Evolutionary conservation across 768 basidiomycete genomes (phyloP).

Genomic region (Collybiopsis luxurians): DNA sequence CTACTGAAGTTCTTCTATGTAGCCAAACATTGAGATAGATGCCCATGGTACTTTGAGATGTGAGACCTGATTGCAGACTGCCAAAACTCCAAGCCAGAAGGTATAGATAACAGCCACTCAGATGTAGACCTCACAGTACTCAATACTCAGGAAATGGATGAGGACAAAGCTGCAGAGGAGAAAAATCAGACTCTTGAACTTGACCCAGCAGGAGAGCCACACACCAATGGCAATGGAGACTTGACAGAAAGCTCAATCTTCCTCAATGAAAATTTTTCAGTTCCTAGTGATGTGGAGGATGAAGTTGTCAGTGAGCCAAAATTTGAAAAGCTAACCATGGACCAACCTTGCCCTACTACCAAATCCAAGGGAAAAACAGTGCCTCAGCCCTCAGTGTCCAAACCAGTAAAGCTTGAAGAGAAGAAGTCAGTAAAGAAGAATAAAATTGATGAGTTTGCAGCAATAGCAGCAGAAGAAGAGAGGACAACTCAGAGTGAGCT

Average conservation of each 20-base stretch:
- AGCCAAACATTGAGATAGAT: background rate
- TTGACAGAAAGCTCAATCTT: no score
- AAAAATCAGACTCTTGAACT: no score
- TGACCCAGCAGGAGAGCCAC: no score
- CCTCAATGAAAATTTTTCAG: no score
- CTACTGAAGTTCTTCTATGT: background rate
- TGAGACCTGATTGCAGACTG: background rate
- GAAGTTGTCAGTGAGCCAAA: no score
- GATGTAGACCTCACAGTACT: background rate
- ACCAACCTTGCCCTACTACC: no score
- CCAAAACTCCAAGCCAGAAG: background rate
- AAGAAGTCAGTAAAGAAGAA: background rate
- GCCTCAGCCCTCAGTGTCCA: background rate
- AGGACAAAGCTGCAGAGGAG: no score
- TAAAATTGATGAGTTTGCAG: background rate
- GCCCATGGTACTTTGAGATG: background rate
- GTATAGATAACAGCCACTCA: background rate
- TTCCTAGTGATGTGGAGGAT: no score
- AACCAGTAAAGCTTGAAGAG: background rate
- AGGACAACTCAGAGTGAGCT: background rate
- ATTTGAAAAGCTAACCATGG: no score
- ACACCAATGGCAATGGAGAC: no score
- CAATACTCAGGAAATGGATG: no score
- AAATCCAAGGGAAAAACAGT: background rate
- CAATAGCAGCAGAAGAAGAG: background rate